Conservation (phyloP, 371 early-diverging fungal genomes). For the Amoeboaphelidium occidentale region DNA sequence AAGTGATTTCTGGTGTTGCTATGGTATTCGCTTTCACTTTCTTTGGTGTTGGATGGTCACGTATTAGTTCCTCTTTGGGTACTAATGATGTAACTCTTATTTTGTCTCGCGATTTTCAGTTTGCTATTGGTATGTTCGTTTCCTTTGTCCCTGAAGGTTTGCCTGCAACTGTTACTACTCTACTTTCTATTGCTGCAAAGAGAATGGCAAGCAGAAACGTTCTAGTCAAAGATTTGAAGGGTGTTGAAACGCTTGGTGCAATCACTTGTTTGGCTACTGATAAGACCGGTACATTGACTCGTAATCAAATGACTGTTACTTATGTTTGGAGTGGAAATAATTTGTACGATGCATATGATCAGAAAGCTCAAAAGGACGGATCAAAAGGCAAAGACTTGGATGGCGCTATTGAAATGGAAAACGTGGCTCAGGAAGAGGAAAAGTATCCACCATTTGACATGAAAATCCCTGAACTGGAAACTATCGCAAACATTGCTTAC, state of each 20-base stretch:
- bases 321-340: slow-evolving; percentile 52
- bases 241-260: slow-evolving; percentile 83
- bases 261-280: slow-evolving; percentile 83
- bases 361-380: not conserved
- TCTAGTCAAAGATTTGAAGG: slow-evolving; percentile 76
- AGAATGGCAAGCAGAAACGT: slow-evolving; percentile 69
- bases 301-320: slow-evolving; percentile 83
- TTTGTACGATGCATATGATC: slow-evolving; percentile 11
- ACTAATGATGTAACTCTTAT: slow-evolving; percentile 53
- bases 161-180: slow-evolving; percentile 23
- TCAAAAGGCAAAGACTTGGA: not conserved
- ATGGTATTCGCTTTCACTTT: slow-evolving; percentile 43
- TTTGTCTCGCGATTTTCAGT: slow-evolving; percentile 55
- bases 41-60: slow-evolving; percentile 39
- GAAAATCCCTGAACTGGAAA: slow-evolving; percentile 26
- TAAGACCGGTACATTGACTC: slow-evolving; percentile 84
- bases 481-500: slow-evolving; percentile 37
- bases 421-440: not conserved
- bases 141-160: slow-evolving; percentile 27
- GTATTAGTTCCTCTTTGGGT: slow-evolving; percentile 24
- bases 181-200: slow-evolving; percentile 77
- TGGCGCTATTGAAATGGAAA: not conserved
- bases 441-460: not conserved
- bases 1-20: slow-evolving; percentile 60
- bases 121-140: slow-evolving; percentile 38